These are phyloP conservation scores for Aspergillus proliferans DNA, from an alignment of 2,329 filamentous ascomycete species.

Conservation along the genomic window DNA sequence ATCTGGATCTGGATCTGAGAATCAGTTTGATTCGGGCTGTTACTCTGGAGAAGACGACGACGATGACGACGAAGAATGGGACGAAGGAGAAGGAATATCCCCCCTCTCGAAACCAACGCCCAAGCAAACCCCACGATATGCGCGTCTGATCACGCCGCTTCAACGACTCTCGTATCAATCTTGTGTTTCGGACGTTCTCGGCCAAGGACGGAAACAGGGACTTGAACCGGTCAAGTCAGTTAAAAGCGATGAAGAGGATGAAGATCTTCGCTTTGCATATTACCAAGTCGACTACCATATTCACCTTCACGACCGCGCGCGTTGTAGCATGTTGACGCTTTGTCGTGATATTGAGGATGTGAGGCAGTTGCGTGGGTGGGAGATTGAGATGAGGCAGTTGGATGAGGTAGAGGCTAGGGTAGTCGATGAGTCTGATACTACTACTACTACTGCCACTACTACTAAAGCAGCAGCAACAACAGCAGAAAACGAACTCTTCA, in stretches of 20 bases:
- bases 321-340: constrained; percentile 18
- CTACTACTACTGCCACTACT: neutral
- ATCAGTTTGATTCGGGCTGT: no score
- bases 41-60: neutral
- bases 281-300: constrained; percentile 30
- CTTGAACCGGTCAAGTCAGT: no score
- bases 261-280: constrained; percentile 15
- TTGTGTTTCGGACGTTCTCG: neutral
- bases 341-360: constrained; percentile 25
- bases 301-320: constrained; percentile 22
- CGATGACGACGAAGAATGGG: neutral
- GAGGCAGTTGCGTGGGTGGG: constrained; percentile 20
- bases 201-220: no score
- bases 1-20: no score
- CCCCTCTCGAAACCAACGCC: neutral
- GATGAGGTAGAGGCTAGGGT: neutral
- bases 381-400: constrained; percentile 11
- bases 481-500: neutral
- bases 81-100: neutral
- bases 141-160: neutral
- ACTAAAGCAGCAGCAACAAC: neutral
- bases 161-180: neutral
- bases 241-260: neutral
- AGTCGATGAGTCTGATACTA: no score
- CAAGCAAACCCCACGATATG: neutral